Percentiles rank a stretch among this genome's conserved stretches.
phyloP scores from a whole-genome alignment of 208 protist species.

The Leishmania gerbilli region DNA sequence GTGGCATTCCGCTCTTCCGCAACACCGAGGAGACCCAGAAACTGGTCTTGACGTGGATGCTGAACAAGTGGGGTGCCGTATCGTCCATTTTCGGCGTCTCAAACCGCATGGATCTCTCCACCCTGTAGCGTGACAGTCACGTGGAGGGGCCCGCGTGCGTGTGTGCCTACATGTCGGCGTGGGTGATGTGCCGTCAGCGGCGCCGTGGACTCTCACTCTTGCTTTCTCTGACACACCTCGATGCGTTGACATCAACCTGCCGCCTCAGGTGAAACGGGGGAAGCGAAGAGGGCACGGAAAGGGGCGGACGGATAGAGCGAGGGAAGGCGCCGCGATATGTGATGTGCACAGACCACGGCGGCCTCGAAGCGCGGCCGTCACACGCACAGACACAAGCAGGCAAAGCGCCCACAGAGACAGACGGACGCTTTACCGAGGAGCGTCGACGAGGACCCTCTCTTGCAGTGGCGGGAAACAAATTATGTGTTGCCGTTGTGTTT shows the following conservation, averaged over 20 bases:
- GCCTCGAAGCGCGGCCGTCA: not conserved
- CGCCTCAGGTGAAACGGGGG: not conserved
- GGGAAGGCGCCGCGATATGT: not conserved
- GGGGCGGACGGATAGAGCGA: not conserved
- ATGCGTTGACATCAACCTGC: not conserved
- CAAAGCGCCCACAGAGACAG: not conserved
- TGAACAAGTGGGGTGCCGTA: constrained; percentile 61
- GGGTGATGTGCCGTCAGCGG: not conserved
- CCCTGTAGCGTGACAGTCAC: constrained; percentile 20
- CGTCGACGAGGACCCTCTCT: not conserved
- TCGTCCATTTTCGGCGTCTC: constrained; percentile 50
- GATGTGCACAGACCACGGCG: not conserved
- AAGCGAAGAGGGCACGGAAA: not conserved
- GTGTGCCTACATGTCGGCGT: not conserved
- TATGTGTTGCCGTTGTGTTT: no score
- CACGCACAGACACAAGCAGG: not conserved
- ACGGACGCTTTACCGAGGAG: not conserved
- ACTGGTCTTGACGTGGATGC: constrained; percentile 65
- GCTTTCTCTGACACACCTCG: not conserved
- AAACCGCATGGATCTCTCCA: constrained; percentile 20
- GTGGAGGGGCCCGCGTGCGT: not conserved
- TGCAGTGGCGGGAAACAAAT: no score
- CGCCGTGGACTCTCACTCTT: not conserved
- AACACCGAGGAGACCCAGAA: constrained; percentile 27
- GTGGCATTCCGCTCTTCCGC: constrained; percentile 37